phyloP scores from a whole-genome alignment of 768 basidiomycete species.

The Collybiopsis luxurians region DNA sequence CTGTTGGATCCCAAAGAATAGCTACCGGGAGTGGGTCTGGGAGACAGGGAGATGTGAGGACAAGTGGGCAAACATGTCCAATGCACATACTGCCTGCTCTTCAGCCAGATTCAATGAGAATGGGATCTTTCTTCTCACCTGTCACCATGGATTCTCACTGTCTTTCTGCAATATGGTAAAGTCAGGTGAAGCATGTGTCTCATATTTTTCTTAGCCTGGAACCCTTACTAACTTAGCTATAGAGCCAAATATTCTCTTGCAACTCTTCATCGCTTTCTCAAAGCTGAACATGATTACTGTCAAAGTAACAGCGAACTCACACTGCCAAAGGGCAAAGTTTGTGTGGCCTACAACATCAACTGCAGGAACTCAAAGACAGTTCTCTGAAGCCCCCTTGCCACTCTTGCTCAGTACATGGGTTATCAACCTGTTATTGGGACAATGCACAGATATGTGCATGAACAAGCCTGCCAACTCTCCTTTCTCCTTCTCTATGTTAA shows the following conservation, averaged over 20 bases:
- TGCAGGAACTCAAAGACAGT: slow-evolving; percentile 21
- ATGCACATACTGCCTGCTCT: slow-evolving; percentile 10
- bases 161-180: slow-evolving; percentile 22
- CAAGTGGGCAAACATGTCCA: slow-evolving; percentile 15
- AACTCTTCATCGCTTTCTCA: slow-evolving; percentile 11
- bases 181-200: not conserved
- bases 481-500: not conserved
- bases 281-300: not conserved
- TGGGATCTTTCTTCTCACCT: slow-evolving; percentile 20
- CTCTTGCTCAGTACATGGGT: not conserved
- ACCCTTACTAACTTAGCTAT: not conserved
- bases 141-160: slow-evolving; percentile 20
- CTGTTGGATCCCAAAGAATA: not conserved
- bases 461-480: not conserved
- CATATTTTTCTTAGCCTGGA: not conserved
- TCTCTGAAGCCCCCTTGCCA: slow-evolving; percentile 11
- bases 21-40: not conserved
- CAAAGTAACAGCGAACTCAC: not conserved
- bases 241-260: slow-evolving; percentile 22
- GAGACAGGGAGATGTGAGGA: slow-evolving; percentile 11
- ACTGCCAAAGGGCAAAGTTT: not conserved
- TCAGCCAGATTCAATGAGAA: slow-evolving; percentile 19
- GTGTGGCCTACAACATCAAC: slow-evolving; percentile 18
- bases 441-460: slow-evolving; percentile 4
- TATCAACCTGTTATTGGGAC: not conserved